phyloP scores from a whole-genome alignment of 2,329 filamentous ascomycete genomes.

The Colletotrichum camelliae region DNA sequence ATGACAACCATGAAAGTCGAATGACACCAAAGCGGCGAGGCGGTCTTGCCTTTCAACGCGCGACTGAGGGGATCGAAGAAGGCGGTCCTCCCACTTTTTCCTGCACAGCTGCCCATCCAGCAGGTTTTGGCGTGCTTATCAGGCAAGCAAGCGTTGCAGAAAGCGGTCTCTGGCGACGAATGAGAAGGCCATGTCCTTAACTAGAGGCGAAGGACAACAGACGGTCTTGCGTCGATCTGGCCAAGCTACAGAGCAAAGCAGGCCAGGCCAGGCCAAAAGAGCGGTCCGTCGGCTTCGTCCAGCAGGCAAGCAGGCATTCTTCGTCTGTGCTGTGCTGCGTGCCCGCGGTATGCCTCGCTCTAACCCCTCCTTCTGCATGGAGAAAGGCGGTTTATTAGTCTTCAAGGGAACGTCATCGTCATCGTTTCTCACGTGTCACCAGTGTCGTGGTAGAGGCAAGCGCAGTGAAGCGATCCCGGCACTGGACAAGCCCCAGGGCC shows the following conservation, averaged over 20 bases:
- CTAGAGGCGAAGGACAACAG: background rate
- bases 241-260: background rate
- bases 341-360: background rate
- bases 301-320: background rate
- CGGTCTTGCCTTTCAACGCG: background rate
- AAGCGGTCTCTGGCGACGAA: slow-evolving; percentile 15
- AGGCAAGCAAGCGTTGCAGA: slow-evolving; percentile 16
- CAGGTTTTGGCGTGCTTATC: slow-evolving; percentile 20
- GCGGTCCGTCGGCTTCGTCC: background rate
- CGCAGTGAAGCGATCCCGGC: background rate
- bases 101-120: slow-evolving; percentile 21
- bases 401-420: background rate
- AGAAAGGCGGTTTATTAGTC: background rate
- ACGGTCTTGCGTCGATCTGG: background rate
- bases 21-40: background rate
- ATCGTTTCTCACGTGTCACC: slow-evolving; percentile 6
- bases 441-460: background rate
- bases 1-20: background rate
- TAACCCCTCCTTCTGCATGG: background rate
- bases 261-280: background rate
- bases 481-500: background rate
- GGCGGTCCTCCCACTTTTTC: slow-evolving; percentile 18
- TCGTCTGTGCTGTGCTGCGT: background rate
- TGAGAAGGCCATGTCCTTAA: background rate
- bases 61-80: background rate